Conservation (phyloP, 106 monocot species). For the Iris macrosiphon region DNA sequence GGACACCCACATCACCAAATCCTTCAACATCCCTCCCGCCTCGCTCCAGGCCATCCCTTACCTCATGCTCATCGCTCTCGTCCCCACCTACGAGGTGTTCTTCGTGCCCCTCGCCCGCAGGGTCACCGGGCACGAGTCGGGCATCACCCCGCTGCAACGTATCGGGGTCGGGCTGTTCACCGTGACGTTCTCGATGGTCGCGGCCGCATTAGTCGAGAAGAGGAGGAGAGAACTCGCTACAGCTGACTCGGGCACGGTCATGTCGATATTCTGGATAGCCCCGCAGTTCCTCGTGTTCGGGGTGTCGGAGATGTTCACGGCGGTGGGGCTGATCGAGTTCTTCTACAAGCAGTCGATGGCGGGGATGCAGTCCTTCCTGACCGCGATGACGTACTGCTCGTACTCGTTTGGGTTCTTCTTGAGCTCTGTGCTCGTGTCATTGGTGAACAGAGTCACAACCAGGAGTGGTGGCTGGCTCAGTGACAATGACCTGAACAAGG, state of each 20-base stretch:
- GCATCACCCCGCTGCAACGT: slow-evolving; percentile 58
- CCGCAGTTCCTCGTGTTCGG: slow-evolving; percentile 79
- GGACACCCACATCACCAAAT: slow-evolving; percentile 26
- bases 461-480: slow-evolving; percentile 39
- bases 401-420: slow-evolving; percentile 77
- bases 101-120: slow-evolving; percentile 26
- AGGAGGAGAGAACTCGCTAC: slow-evolving; percentile 26
- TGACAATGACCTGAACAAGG: slow-evolving; percentile 58
- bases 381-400: slow-evolving; percentile 79
- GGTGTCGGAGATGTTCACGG: slow-evolving; percentile 83
- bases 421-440: slow-evolving; percentile 58
- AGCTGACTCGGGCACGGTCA: not conserved
- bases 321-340: slow-evolving; percentile 74
- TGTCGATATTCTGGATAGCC: slow-evolving; percentile 65
- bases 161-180: slow-evolving; percentile 64
- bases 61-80: slow-evolving; percentile 33
- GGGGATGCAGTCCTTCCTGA: slow-evolving; percentile 73
- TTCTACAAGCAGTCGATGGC: slow-evolving; percentile 66
- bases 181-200: slow-evolving; percentile 67
- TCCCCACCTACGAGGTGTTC: slow-evolving; percentile 40
- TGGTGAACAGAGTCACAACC: slow-evolving; percentile 59
- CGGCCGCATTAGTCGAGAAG: slow-evolving; percentile 48
- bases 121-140: slow-evolving; percentile 21
- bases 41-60: slow-evolving; percentile 58
- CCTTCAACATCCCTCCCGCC: slow-evolving; percentile 44